Conservation (phyloP, 1,284 basidiomycete species). For the Ceratobasidium sp. region DNA sequence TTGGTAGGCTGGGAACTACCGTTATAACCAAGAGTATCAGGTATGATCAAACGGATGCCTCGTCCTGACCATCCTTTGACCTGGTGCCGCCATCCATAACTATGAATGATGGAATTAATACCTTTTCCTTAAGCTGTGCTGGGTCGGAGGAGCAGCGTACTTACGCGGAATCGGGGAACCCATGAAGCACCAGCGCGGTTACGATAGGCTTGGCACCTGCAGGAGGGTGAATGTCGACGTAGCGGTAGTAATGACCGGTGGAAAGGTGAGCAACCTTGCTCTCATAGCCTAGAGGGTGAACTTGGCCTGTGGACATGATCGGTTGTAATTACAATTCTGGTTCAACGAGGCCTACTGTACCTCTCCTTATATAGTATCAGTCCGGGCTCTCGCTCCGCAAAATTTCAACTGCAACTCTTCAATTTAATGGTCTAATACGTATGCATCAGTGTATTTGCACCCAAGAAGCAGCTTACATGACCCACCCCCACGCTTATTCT, state of each 20-base stretch:
- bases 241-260: slow-evolving; percentile 26
- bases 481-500: too few relatives aligned
- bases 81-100: slow-evolving; percentile 34
- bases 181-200: slow-evolving; percentile 25
- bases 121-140: neutral
- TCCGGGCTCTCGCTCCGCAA: too few relatives aligned
- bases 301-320: slow-evolving; percentile 1
- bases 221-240: slow-evolving; percentile 30
- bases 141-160: neutral
- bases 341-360: neutral
- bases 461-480: too few relatives aligned
- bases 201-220: slow-evolving; percentile 16
- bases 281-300: slow-evolving; percentile 32
- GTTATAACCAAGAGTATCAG: slow-evolving; percentile 24
- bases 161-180: slow-evolving; percentile 38
- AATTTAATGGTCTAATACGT: too few relatives aligned
- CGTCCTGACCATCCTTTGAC: slow-evolving; percentile 38
- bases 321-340: neutral
- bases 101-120: neutral
- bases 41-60: slow-evolving; percentile 34
- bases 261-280: slow-evolving; percentile 23
- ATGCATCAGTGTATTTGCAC: too few relatives aligned
- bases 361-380: neutral
- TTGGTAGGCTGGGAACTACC: slow-evolving; percentile 38
- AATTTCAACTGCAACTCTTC: too few relatives aligned